A percentile compares a stretch with the other conserved stretches of the same genome.
Evolutionary conservation across 768 basidiomycete genomes (phyloP).

Genomic region (Termitomyces eurrhizus): DNA sequence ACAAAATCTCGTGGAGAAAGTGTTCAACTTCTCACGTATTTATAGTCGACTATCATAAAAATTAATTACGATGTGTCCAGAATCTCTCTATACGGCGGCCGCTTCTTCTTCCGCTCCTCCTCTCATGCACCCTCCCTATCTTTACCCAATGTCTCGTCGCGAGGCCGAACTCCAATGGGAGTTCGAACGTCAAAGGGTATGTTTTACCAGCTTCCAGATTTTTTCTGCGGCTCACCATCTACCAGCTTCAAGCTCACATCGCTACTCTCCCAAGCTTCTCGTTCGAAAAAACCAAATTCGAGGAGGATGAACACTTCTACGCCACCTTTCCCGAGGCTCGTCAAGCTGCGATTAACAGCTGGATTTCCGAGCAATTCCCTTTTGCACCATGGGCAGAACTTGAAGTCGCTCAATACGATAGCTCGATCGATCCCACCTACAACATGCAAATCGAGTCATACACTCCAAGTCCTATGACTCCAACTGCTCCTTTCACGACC

Average conservation of each 20-base stretch:
- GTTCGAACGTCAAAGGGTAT: slow-evolving; percentile 5
- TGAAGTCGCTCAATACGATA: neutral
- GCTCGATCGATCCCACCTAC: neutral
- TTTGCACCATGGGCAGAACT: neutral
- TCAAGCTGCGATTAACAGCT: slow-evolving; percentile 13
- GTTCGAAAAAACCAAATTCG: slow-evolving; percentile 14
- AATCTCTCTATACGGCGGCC: neutral
- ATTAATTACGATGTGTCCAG: neutral
- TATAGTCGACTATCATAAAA: neutral
- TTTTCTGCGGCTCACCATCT: neutral
- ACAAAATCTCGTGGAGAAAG: neutral
- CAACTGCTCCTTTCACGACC: neutral
- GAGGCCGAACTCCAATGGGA: slow-evolving; percentile 12
- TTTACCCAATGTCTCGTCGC: neutral
- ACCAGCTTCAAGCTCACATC: slow-evolving; percentile 1
- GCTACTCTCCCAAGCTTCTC: neutral
- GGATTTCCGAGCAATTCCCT: slow-evolving; percentile 6
- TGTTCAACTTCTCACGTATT: neutral
- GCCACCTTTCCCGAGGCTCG: slow-evolving; percentile 14
- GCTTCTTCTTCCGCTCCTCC: neutral
- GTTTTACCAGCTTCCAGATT: neutral
- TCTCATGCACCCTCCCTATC: neutral
- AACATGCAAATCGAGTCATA: neutral
- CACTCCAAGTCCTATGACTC: neutral
- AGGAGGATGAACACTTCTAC: slow-evolving; percentile 17